A percentile compares a stretch with the other conserved stretches of the same genome.
phyloP scores from a whole-genome alignment of 768 basidiomycete genomes.

The Leucogyrophana mollusca region DNA sequence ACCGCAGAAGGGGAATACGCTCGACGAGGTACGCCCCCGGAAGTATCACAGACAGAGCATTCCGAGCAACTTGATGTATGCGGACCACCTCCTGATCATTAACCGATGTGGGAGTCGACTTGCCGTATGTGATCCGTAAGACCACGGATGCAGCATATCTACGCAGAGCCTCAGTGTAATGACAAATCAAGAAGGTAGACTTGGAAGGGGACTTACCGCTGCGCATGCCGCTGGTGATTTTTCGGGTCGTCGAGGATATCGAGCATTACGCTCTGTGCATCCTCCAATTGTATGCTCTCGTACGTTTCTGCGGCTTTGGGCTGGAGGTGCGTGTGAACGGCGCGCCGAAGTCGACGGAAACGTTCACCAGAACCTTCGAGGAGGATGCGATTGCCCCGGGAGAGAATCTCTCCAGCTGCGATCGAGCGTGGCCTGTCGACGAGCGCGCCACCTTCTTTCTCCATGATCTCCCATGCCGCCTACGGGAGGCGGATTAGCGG shows the following conservation, averaged over 20 bases:
- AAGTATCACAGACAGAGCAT: slow-evolving; percentile 20
- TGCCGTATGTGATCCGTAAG: slow-evolving; percentile 44
- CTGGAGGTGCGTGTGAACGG: slow-evolving; percentile 49
- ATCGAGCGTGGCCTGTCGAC: slow-evolving; percentile 49
- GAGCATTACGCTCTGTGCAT: slow-evolving; percentile 9
- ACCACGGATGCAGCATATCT: slow-evolving; percentile 51
- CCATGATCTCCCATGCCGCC: slow-evolving; percentile 56
- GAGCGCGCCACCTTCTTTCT: slow-evolving; percentile 48
- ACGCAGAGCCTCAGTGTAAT: too few species aligned
- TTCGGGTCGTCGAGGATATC: slow-evolving; percentile 5
- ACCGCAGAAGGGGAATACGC: slow-evolving; percentile 27
- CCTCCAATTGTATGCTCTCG: slow-evolving; percentile 38
- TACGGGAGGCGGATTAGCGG: too few species aligned
- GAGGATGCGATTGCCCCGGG: slow-evolving; percentile 53
- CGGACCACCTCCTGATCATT: slow-evolving; percentile 11
- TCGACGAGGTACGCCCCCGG: slow-evolving; percentile 29
- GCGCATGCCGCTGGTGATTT: neutral
- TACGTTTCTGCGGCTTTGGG: slow-evolving; percentile 43
- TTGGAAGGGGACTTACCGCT: neutral
- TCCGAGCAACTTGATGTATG: slow-evolving; percentile 18
- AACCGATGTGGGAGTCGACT: slow-evolving; percentile 46
- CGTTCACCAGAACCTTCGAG: slow-evolving; percentile 49
- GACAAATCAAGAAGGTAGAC: neutral
- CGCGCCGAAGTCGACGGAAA: slow-evolving; percentile 55
- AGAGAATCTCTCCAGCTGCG: slow-evolving; percentile 50